phyloP scores from a whole-genome alignment of 2,329 filamentous ascomycete species.

The Exophiala phaeomuriformis region DNA sequence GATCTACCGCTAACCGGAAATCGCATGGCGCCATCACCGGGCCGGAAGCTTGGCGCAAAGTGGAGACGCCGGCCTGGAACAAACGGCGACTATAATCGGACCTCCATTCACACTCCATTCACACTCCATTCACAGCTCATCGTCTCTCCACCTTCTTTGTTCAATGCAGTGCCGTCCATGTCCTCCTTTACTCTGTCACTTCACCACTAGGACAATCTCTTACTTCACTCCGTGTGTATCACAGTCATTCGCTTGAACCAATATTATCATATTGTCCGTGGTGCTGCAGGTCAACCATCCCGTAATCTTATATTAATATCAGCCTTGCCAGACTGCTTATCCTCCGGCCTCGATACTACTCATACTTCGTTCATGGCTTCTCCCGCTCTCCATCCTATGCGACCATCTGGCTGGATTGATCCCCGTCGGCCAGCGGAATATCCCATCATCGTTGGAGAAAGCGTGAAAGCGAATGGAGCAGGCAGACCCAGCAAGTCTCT shows the following conservation, averaged over 20 bases:
- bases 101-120: too few relatives aligned
- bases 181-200: neutral
- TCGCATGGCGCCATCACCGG: neutral
- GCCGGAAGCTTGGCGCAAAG: neutral
- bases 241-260: neutral
- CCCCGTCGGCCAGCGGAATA: slow-evolving; percentile 36
- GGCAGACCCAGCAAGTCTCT: slow-evolving; percentile 27
- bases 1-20: neutral
- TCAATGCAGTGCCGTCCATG: neutral
- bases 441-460: slow-evolving; percentile 40
- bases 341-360: neutral
- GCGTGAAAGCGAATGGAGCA: slow-evolving; percentile 32
- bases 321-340: too few relatives aligned
- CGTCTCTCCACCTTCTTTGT: neutral
- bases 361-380: slow-evolving; percentile 14
- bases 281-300: too few relatives aligned
- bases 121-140: too few relatives aligned
- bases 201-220: too few relatives aligned
- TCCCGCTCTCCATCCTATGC: slow-evolving; percentile 16
- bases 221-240: neutral
- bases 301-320: too few relatives aligned
- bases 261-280: too few relatives aligned
- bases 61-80: neutral
- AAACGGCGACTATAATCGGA: neutral
- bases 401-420: slow-evolving; percentile 14